These are phyloP conservation scores for Colletotrichum horii DNA, from an alignment of 2,329 filamentous ascomycete genomes.

Conservation along the genomic window DNA sequence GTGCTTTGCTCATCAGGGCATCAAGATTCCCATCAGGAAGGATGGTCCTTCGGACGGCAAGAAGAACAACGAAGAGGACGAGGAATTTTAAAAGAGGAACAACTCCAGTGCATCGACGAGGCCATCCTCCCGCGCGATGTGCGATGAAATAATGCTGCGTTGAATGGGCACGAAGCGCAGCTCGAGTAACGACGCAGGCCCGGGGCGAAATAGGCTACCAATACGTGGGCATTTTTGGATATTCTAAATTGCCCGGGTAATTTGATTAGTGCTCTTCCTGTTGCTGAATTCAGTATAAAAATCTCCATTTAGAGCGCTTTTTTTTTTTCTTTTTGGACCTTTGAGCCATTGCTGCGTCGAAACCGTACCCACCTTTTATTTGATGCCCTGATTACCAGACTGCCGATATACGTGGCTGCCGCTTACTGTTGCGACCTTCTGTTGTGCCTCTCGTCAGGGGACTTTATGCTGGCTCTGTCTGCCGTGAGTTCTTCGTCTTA, in stretches of 20 bases:
- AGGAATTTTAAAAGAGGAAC: constrained; percentile 30
- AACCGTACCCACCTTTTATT: background rate
- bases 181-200: background rate
- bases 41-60: constrained; percentile 61
- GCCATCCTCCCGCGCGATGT: background rate
- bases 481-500: background rate
- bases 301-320: background rate
- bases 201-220: background rate
- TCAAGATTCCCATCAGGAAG: constrained; percentile 96
- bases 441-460: background rate
- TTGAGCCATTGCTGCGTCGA: background rate
- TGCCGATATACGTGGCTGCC: background rate
- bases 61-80: constrained; percentile 59
- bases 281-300: background rate
- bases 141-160: background rate
- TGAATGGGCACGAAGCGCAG: background rate
- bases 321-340: background rate
- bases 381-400: background rate
- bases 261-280: background rate
- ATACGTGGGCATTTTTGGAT: background rate
- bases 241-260: background rate
- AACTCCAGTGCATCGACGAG: background rate
- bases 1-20: constrained; percentile 89
- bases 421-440: background rate
- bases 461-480: background rate